These are phyloP conservation scores for Talaromyces sp. DNA, from an alignment of 2,329 filamentous ascomycete genomes.

Conservation along the genomic window DNA sequence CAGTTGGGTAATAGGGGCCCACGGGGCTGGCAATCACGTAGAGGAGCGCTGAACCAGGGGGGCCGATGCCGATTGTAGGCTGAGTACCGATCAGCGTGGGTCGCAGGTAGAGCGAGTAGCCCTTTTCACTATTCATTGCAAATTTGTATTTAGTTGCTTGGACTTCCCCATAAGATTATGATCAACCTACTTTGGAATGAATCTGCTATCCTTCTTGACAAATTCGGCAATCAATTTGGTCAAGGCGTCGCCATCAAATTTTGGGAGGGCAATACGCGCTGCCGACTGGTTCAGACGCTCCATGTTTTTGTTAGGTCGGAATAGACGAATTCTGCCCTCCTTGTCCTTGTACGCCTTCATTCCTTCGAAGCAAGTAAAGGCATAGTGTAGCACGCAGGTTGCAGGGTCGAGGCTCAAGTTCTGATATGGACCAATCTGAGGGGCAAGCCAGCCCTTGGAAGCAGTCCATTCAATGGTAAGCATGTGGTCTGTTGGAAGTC, in stretches of 20 bases:
- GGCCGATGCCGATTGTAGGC: conserved; percentile 82
- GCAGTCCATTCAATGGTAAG: conserved; percentile 90
- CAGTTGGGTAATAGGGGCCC: conserved; percentile 95
- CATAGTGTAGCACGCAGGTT: conserved; percentile 97
- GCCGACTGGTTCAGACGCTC: conserved; percentile 85
- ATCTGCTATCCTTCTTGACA: conserved; percentile 74
- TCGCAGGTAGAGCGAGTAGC: conserved; percentile 92
- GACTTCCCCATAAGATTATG: conserved; percentile 1
- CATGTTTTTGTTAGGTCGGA: conserved; percentile 97
- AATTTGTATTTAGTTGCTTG: background rate
- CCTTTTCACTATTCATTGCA: conserved; percentile 49
- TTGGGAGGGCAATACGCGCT: conserved; percentile 86
- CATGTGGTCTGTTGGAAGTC: conserved; percentile 73
- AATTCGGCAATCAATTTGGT: conserved; percentile 78
- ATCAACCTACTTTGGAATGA: conserved; percentile 68
- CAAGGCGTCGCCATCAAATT: conserved; percentile 67
- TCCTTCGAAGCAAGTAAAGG: conserved; percentile 95
- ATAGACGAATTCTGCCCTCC: conserved; percentile 72
- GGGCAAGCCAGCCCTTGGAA: conserved; percentile 73
- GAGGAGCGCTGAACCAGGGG: conserved; percentile 86
- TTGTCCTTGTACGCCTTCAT: conserved; percentile 99
- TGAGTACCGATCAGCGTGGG: conserved; percentile 98
- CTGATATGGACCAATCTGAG: conserved; percentile 87
- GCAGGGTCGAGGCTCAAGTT: conserved; percentile 95
- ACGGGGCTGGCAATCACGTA: conserved; percentile 96